Conservation (phyloP, 345 rosid genomes). For the Brassica rapa region DNA sequence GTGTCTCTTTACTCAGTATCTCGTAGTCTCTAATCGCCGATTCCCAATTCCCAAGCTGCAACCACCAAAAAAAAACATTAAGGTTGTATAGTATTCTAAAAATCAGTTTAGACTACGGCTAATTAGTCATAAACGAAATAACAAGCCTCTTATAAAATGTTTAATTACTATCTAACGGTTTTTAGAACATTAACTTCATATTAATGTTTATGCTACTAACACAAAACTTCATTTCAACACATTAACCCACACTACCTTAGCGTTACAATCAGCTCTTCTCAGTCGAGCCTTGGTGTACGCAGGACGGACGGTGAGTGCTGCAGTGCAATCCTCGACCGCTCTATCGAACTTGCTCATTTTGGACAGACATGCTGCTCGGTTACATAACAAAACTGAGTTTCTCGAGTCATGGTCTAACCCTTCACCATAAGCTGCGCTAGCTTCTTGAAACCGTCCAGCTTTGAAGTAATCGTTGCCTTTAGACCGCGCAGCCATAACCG, state of each 20-base stretch:
- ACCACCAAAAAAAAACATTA: background rate
- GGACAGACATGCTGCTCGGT: slow-evolving; percentile 75
- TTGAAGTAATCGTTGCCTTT: slow-evolving; percentile 70
- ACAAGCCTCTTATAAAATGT: too few species aligned
- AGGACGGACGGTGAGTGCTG: slow-evolving; percentile 67
- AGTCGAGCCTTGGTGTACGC: slow-evolving; percentile 77
- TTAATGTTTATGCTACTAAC: background rate
- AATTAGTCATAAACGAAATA: too few species aligned
- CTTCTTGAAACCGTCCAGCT: slow-evolving; percentile 58
- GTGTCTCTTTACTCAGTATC: slow-evolving; percentile 55
- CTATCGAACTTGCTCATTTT: slow-evolving; percentile 66
- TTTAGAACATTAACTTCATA: too few species aligned
- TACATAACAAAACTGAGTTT: slow-evolving; percentile 81
- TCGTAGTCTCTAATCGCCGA: slow-evolving; percentile 65
- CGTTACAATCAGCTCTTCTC: slow-evolving; percentile 78
- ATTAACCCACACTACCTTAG: slow-evolving; percentile 53
- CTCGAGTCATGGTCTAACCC: slow-evolving; percentile 72
- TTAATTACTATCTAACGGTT: too few species aligned
- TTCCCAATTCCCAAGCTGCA: slow-evolving; percentile 73
- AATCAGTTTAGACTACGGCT: too few species aligned
- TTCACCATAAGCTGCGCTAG: slow-evolving; percentile 59
- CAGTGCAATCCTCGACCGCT: slow-evolving; percentile 67
- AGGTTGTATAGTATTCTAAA: too few species aligned
- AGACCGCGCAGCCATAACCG: slow-evolving; percentile 58
- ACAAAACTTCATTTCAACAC: background rate